phyloP scores from a whole-genome alignment of 2,329 filamentous ascomycete genomes.

The Epichloe scottii region DNA sequence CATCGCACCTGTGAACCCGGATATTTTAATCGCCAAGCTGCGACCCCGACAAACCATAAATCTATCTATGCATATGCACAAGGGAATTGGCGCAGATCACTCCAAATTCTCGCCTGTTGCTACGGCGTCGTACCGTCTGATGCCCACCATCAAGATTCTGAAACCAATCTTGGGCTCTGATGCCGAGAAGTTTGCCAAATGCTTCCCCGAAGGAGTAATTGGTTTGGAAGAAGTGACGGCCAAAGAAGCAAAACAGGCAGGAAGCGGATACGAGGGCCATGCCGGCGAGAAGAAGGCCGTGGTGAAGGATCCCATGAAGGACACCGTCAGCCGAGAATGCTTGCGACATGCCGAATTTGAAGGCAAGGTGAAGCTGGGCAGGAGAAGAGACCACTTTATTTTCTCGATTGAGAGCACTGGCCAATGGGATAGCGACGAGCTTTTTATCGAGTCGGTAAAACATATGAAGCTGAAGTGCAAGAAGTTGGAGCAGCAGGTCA shows the following conservation, averaged over 20 bases:
- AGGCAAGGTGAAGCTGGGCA: constrained; percentile 86
- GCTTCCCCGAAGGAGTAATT: constrained; percentile 85
- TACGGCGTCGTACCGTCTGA: constrained; percentile 80
- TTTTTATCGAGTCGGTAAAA: constrained; percentile 84
- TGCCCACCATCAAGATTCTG: constrained; percentile 77
- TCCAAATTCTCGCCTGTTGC: constrained; percentile 96
- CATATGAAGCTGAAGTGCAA: constrained; percentile 76
- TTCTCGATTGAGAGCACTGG: constrained; percentile 91
- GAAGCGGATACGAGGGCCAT: constrained; percentile 58
- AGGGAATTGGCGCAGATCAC: constrained; percentile 87
- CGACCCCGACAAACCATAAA: constrained; percentile 80
- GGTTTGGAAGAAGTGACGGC: constrained; percentile 59
- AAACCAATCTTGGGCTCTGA: constrained; percentile 76
- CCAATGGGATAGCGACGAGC: constrained; percentile 84
- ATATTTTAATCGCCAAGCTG: constrained; percentile 89
- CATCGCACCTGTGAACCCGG: constrained; percentile 72
- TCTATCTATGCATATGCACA: constrained; percentile 84
- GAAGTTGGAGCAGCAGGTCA: constrained; percentile 57
- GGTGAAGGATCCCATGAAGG: constrained; percentile 77
- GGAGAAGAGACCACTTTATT: constrained; percentile 91
- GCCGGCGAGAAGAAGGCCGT: constrained; percentile 79
- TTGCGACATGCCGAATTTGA: constrained; percentile 87
- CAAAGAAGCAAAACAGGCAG: constrained; percentile 46
- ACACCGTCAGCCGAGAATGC: constrained; percentile 89
- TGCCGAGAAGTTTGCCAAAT: constrained; percentile 77